Percentiles rank a stretch among this genome's conserved stretches.
Evolutionary conservation across 805 yeast species (phyloP).

Genomic region (Zygosaccharomyces bisporus): DNA sequence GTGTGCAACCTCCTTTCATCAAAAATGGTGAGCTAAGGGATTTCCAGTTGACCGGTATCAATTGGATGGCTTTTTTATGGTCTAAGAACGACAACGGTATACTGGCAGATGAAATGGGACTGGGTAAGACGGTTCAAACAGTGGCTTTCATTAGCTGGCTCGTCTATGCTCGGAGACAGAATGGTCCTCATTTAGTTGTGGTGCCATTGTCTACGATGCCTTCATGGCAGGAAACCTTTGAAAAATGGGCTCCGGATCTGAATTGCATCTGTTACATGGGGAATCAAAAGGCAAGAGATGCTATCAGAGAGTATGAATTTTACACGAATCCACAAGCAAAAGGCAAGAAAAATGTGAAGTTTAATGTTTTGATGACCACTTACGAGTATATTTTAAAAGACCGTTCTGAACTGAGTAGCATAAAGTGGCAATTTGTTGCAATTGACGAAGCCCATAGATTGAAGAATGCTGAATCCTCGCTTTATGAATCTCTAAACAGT

Average conservation of each 20-base stretch:
- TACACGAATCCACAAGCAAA: conserved; percentile 51
- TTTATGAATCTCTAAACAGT: conserved; percentile 80
- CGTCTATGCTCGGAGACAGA: conserved; percentile 89
- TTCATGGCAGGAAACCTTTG: conserved; percentile 99
- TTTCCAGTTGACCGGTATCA: conserved; percentile 95
- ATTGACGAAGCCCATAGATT: conserved; percentile 98
- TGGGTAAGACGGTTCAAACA: conserved; percentile 97
- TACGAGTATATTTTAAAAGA: conserved; percentile 96
- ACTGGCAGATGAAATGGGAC: conserved; percentile 97
- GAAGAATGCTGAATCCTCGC: conserved; percentile 88
- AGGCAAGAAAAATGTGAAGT: conserved; percentile 64
- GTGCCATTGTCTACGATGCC: conserved; percentile 96
- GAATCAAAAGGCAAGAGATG: conserved; percentile 77
- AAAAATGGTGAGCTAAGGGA: conserved; percentile 91
- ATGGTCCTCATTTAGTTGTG: conserved; percentile 95
- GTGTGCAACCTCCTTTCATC: conserved; percentile 81
- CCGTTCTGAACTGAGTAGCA: conserved; percentile 67
- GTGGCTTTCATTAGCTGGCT: conserved; percentile 94
- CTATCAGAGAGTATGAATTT: conserved; percentile 81
- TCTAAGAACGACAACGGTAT: conserved; percentile 96
- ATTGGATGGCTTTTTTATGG: conserved; percentile 99
- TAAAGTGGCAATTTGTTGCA: conserved; percentile 94
- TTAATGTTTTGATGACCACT: conserved; percentile 89
- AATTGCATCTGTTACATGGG: conserved; percentile 93
- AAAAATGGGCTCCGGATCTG: conserved; percentile 94